These are phyloP conservation scores for Rosa multiflora DNA, from an alignment of 306 rosid genomes.

Conservation along the genomic window DNA sequence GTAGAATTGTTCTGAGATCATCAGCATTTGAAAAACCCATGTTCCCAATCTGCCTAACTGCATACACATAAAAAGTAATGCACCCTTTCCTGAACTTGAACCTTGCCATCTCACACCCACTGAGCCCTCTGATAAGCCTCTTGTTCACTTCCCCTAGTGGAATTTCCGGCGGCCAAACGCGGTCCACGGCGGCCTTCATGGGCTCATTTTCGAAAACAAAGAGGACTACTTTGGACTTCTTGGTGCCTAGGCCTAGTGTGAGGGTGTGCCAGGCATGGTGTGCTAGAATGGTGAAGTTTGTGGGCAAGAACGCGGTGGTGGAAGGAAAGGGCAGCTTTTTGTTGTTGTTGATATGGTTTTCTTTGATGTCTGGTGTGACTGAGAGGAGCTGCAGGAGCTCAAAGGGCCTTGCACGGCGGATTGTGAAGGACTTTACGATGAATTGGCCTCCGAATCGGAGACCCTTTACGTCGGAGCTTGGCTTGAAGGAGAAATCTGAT, in stretches of 20 bases:
- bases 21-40: constrained; percentile 63
- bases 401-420: constrained; percentile 71
- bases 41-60: constrained; percentile 67
- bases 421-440: constrained; percentile 89
- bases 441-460: constrained; percentile 93
- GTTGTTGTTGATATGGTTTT: constrained; percentile 14
- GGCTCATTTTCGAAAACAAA: constrained; percentile 75
- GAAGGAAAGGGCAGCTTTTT: constrained; percentile 66
- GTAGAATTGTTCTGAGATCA: constrained; percentile 67
- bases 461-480: constrained; percentile 82
- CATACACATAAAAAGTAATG: constrained; percentile 85
- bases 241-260: constrained; percentile 94
- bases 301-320: constrained; percentile 78
- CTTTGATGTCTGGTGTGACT: constrained; percentile 54
- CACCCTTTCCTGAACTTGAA: constrained; percentile 97
- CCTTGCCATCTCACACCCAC: constrained; percentile 82
- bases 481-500: constrained; percentile 92
- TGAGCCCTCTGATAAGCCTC: constrained; percentile 64
- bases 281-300: constrained; percentile 92
- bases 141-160: constrained; percentile 90
- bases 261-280: constrained; percentile 98
- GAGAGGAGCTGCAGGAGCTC: constrained; percentile 78
- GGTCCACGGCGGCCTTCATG: constrained; percentile 58
- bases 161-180: constrained; percentile 77
- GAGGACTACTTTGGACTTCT: constrained; percentile 73